Percentiles rank a stretch among this genome's conserved stretches.
Evolutionary conservation across 1,284 basidiomycete species (phyloP).

Genomic region (Neonothopanus nambi): DNA sequence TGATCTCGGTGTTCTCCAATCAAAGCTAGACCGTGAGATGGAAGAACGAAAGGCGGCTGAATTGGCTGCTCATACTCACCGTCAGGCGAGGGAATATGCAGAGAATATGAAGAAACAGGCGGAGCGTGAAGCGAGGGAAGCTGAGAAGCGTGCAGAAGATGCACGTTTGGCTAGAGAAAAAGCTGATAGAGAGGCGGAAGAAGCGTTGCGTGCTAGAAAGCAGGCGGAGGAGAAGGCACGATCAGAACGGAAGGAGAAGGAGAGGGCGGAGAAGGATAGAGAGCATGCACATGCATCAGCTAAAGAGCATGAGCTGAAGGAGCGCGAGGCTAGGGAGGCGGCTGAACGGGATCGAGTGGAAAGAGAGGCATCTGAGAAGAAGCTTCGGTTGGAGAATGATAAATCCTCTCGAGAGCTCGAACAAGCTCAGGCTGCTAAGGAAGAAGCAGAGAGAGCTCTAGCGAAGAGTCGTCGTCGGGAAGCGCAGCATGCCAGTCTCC

Average conservation of each 20-base stretch:
- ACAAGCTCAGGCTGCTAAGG: not conserved
- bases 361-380: conserved; percentile 1
- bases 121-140: conserved; percentile 3
- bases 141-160: conserved; percentile 1
- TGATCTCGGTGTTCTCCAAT: conserved; percentile 1
- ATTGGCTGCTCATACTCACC: not conserved
- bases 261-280: conserved; percentile 2
- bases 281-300: conserved; percentile 1
- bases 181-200: conserved; percentile 2
- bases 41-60: conserved; percentile 1
- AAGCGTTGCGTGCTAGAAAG: not conserved
- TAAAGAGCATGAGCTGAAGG: not conserved
- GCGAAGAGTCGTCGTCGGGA: conserved; percentile 18
- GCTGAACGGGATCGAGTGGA: conserved; percentile 3
- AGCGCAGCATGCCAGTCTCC: conserved; percentile 16
- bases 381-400: not conserved
- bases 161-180: conserved; percentile 6
- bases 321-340: conserved; percentile 5
- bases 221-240: not conserved
- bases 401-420: not conserved
- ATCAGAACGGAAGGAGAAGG: not conserved
- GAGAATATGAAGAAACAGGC: not conserved
- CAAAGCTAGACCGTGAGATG: conserved; percentile 6
- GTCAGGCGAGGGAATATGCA: not conserved
- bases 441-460: conserved; percentile 14